phyloP scores from a whole-genome alignment of 179 eudicot genomes.

The Vitellaria paradoxa region DNA sequence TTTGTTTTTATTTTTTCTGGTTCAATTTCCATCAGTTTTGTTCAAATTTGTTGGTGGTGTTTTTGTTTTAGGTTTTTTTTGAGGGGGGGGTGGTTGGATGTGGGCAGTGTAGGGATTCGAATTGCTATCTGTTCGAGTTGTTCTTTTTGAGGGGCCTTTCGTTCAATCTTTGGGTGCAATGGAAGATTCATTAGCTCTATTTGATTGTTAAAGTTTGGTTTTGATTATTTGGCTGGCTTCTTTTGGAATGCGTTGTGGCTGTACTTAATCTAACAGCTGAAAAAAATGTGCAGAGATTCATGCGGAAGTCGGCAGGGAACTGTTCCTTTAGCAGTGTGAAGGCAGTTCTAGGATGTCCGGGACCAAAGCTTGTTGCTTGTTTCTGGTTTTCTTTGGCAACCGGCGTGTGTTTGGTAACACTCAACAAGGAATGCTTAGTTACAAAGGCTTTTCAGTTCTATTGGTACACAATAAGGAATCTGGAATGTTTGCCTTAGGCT shows the following conservation, averaged over 20 bases:
- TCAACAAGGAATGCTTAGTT: conserved; percentile 25
- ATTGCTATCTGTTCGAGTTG: conserved; percentile 8
- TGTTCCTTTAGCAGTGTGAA: conserved; percentile 26
- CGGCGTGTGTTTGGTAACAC: conserved; percentile 22
- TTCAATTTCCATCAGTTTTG: not conserved
- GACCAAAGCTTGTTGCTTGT: conserved; percentile 30
- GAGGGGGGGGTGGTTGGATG: conserved; percentile 14
- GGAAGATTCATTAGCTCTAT: not conserved
- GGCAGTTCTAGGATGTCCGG: conserved; percentile 41
- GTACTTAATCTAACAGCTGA: conserved; percentile 28
- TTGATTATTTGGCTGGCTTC: conserved; percentile 1
- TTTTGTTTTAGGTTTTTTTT: not conserved
- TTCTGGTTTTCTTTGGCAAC: conserved; percentile 25
- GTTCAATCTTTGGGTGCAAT: not conserved
- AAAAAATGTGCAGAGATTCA: conserved; percentile 20
- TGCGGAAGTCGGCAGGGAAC: conserved; percentile 10
- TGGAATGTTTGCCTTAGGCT: conserved; percentile 28
- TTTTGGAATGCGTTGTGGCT: conserved; percentile 34
- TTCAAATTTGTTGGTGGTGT: not conserved
- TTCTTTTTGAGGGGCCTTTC: conserved; percentile 12
- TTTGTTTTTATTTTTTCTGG: not conserved
- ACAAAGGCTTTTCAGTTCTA: conserved; percentile 23
- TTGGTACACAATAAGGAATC: conserved; percentile 23
- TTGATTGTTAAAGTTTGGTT: not conserved
- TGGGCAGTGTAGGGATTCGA: conserved; percentile 20